Base-by-base conservation (phyloP, 768 basidiomycete species). In the Termitomyces sp. region DNA sequence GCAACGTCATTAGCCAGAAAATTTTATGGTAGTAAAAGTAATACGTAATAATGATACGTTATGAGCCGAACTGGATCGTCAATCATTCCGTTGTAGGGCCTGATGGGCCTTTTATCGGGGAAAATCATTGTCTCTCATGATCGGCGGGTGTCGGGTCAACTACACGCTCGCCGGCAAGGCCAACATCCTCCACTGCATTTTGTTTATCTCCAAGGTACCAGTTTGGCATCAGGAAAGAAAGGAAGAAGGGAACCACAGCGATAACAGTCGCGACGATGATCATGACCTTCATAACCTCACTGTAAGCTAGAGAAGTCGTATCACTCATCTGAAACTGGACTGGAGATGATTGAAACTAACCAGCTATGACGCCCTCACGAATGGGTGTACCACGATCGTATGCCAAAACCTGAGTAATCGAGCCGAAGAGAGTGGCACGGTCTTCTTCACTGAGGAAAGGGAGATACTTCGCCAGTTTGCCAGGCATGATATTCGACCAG, bases 161-260 rank as follows among this genome's bases (percentile, higher is more conserved):
- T 28, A 59, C 37, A 3, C 55, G 59, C 48, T 70, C 67, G 12
- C 73, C 73, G 1, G 66, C 56, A 21, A 74, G 64, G 57, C 70
- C 64, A 3, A 63, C 61, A 38, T 71, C 63, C n/a, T 89, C 86
- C 15, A 86, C 78, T 0, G 87, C 85, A 66, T 89, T 91, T 69
- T 91, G 89, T 42, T 71, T 73, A 62, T 87, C 82, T 15, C 84
- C 83, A 50, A 93, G 82, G 58, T 81, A 77, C 77, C 82, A 85
- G 63, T 89, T 73, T 14, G 82, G 81, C 74, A 87, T 84, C 53
- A 81, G 70, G 61, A 87, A 69, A 2, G 86, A 69, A 56, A 84
- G 73, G 31, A 81, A 33, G 53, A 89, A 70, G 8, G 88, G 87
- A 0, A 87, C 63, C 49, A 87, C 70, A 57, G 80, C 78, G 53